Evolutionary conservation across 768 basidiomycete species (phyloP), one percentile per base, ranked within the genome.

Genomic region (Termitomyces sp.): DNA sequence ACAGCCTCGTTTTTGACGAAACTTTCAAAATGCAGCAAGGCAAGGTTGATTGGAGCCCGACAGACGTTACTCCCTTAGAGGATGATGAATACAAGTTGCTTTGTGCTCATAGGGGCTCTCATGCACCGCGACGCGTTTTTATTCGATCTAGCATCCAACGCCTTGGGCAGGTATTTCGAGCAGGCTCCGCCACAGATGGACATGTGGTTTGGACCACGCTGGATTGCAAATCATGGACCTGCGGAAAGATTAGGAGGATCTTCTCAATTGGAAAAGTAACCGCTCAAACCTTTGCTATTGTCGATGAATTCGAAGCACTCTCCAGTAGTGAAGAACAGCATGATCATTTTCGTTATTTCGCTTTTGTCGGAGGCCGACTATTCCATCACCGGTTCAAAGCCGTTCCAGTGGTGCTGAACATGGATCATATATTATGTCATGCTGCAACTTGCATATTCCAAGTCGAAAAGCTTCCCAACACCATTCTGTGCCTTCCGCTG

Each of bases 351-450:
- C 18, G 48, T 5, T 5, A 9, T 18, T 49, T 14, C 3, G 20
- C 18, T n/a, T 30, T 49, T 10, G 48, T 13, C 8, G 30, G 32
- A 9, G 48, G 30, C 11, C 32, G 8, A 30, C 10, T 49, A 7
- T 49, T 49, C n/a, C 32, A 33, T 49, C 9, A 24, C 18, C 20
- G 5, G 20, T 63, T 66, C 40, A 46, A 46, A 11, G 10, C 49
- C 20, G 16, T 52, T 16, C 24, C 48, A 9, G 40, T 57, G 1
- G 18, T 64, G 24, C 3, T 63, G 10, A 20, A 20, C 26, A 43
- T 50, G 44, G 55, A 62, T 6, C 53, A 62, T 5, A 54, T 64
- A 35, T 20, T 49, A n/a, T 62, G 53, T 26, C 61, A 64, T 57
- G 62, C 59, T 7, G 13, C 9, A 11, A 35, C 16, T 33, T 49